Evolutionary conservation across 2,329 filamentous ascomycete genomes (phyloP).

Genomic region (Penicillium sp.): DNA sequence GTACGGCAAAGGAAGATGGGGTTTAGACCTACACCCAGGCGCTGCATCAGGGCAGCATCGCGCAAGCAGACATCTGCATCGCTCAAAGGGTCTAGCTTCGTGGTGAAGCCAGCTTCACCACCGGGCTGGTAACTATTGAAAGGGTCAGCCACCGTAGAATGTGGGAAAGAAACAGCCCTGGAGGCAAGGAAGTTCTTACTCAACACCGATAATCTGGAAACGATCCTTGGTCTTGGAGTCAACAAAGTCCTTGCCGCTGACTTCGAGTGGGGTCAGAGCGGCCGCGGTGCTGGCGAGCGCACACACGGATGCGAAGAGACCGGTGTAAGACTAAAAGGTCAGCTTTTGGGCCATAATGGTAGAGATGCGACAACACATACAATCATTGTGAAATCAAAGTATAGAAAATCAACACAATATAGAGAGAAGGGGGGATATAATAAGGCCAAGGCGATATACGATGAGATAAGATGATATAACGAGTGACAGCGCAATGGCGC

Average conservation of each 20-base stretch:
- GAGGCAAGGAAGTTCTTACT: slow-evolving; percentile 43
- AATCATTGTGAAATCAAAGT: slow-evolving; percentile 23
- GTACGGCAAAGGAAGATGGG: background rate
- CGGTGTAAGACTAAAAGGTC: slow-evolving; percentile 29
- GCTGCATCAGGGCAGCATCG: slow-evolving; percentile 64
- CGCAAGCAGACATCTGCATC: slow-evolving; percentile 59
- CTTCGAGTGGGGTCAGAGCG: slow-evolving; percentile 57
- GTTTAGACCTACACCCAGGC: slow-evolving; percentile 52
- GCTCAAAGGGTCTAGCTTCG: slow-evolving; percentile 56
- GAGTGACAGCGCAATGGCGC: slow-evolving; percentile 26
- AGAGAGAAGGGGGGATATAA: background rate
- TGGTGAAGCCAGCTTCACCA: slow-evolving; percentile 59
- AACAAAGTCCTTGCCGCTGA: slow-evolving; percentile 62
- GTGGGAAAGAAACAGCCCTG: background rate
- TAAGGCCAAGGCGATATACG: background rate
- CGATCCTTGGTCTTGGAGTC: slow-evolving; percentile 58
- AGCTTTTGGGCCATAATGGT: background rate
- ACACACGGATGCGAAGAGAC: slow-evolving; percentile 42
- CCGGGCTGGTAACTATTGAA: slow-evolving; percentile 59
- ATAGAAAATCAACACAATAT: background rate
- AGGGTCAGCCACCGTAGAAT: slow-evolving; percentile 7
- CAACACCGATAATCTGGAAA: slow-evolving; percentile 63
- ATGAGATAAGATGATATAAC: slow-evolving; percentile 5
- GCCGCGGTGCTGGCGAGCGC: slow-evolving; percentile 48
- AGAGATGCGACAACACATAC: slow-evolving; percentile 15